Conservation (phyloP, 2,329 filamentous ascomycete species). For the Podosphaera xanthii region DNA sequence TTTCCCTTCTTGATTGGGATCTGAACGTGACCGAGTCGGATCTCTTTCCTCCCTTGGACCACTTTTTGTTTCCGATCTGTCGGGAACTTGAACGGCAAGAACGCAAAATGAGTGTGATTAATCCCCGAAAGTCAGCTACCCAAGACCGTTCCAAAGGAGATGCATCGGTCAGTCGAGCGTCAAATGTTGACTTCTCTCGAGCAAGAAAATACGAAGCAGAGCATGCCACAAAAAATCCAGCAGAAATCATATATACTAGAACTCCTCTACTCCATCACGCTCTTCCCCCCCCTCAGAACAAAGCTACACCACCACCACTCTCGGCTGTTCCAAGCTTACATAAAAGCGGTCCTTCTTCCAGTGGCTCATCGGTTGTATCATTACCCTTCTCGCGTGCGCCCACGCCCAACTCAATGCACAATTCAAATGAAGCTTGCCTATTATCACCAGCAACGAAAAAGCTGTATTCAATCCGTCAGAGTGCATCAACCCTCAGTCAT, state of each 20-base stretch:
- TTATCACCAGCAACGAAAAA: background rate
- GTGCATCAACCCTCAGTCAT: background rate
- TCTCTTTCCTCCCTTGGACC: slow-evolving; percentile 67
- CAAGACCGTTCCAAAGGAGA: background rate
- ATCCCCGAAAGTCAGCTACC: background rate
- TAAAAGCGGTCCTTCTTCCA: background rate
- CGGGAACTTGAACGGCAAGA: slow-evolving; percentile 21
- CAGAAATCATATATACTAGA: background rate
- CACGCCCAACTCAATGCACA: background rate
- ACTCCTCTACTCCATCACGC: background rate
- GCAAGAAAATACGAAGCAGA: too few relatives aligned
- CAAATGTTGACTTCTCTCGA: background rate
- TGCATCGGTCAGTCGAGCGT: background rate
- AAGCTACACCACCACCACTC: background rate
- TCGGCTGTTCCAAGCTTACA: background rate
- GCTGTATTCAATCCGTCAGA: background rate
- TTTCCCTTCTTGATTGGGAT: slow-evolving; percentile 89
- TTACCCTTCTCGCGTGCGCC: background rate
- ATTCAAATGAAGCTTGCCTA: background rate
- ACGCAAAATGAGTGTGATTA: slow-evolving; percentile 1
- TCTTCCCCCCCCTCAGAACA: too few relatives aligned
- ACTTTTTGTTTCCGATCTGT: slow-evolving; percentile 72
- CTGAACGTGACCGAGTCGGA: slow-evolving; percentile 67
- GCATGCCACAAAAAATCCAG: background rate
- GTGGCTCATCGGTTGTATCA: background rate